These are phyloP conservation scores for Trichophyton verrucosum DNA, from an alignment of 2,329 filamentous ascomycete species.

Conservation along the genomic window DNA sequence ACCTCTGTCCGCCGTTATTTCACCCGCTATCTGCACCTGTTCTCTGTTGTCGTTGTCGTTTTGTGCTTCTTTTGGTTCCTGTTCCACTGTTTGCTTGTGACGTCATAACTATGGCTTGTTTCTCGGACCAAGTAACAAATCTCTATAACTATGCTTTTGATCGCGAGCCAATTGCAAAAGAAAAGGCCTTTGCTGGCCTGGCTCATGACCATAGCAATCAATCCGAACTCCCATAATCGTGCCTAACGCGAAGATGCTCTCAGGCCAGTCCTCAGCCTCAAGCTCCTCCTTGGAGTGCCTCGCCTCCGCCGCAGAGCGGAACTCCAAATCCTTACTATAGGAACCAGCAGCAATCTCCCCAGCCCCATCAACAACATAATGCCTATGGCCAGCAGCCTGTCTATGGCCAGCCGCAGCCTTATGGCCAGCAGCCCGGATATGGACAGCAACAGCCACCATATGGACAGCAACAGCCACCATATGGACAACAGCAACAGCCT, in stretches of 20 bases:
- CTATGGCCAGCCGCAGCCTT: constrained; percentile 22
- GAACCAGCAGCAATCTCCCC: constrained; percentile 10
- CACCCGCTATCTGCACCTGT: neutral
- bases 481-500: neutral
- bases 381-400: constrained; percentile 28
- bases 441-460: constrained; percentile 20
- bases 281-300: constrained; percentile 27
- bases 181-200: neutral
- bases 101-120: neutral
- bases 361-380: constrained; percentile 23
- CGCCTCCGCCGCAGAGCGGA: constrained; percentile 26
- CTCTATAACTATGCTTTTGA: neutral
- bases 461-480: constrained; percentile 15
- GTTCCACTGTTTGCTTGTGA: neutral
- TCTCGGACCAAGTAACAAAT: constrained; percentile 1
- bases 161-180: neutral
- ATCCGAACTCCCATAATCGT: constrained; percentile 2
- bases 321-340: constrained; percentile 17
- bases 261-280: constrained; percentile 14
- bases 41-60: neutral
- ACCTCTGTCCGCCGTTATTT: constrained; percentile 13
- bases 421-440: constrained; percentile 25
- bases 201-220: neutral
- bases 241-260: constrained; percentile 5
- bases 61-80: neutral